Conservation (phyloP, 1,139 yeast genomes). For the Pneumocystis oryctolagi region DNA sequence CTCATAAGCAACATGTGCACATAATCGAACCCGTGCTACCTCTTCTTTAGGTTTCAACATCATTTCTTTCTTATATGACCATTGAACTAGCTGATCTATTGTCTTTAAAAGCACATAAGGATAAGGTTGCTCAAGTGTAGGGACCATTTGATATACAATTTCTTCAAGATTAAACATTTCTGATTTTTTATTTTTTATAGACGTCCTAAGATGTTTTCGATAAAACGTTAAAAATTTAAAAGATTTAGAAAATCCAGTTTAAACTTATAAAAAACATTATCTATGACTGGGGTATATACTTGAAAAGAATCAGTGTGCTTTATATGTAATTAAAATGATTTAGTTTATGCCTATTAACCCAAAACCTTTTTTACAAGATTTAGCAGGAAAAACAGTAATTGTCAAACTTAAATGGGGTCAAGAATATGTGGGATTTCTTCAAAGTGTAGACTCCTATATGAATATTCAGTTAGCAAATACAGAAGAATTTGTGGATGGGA, state of each 20-base stretch:
- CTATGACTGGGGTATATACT: neutral
- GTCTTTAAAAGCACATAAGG: conserved; percentile 4
- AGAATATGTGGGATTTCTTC: conserved; percentile 67
- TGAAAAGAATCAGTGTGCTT: neutral
- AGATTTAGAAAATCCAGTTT: neutral
- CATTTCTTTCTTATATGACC: conserved; percentile 6
- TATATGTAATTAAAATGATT: neutral
- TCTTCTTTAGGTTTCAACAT: conserved; percentile 8
- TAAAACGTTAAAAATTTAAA: neutral
- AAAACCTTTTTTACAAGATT: conserved; percentile 69
- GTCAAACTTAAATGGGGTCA: conserved; percentile 75
- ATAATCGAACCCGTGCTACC: conserved; percentile 4
- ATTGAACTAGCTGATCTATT: conserved; percentile 4
- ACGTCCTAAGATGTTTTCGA: neutral
- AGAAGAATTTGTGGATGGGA: conserved; percentile 42
- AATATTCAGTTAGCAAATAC: conserved; percentile 66
- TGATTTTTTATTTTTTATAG: neutral
- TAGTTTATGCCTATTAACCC: conserved; percentile 73
- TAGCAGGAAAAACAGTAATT: conserved; percentile 53
- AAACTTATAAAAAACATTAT: neutral
- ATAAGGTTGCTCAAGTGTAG: conserved; percentile 4
- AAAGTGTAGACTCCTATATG: conserved; percentile 86
- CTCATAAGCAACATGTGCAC: neutral
- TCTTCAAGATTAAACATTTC: conserved; percentile 4
- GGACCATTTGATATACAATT: conserved; percentile 6